Evolutionary conservation across 305 asterid species (phyloP).

Genomic region (Fraxinus baroniana): DNA sequence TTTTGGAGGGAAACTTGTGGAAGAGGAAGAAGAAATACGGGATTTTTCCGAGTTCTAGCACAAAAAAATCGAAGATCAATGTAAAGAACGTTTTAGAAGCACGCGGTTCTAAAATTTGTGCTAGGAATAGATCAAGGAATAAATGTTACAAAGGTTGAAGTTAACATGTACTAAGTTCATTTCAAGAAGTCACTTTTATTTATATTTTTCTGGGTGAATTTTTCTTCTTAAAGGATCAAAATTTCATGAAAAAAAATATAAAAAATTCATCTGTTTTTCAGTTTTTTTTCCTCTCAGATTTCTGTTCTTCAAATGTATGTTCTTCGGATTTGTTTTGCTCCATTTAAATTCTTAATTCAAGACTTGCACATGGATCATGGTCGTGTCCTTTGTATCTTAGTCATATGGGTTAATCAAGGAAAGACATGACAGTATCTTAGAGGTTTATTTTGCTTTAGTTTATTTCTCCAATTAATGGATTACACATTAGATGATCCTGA

Average conservation of each 20-base stretch:
- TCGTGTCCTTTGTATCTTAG: neutral
- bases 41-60: conserved; percentile 9
- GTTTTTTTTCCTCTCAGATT: neutral
- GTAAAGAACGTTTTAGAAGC: conserved; percentile 14
- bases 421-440: neutral
- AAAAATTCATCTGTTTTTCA: neutral
- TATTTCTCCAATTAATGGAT: neutral
- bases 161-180: neutral
- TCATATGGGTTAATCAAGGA: neutral
- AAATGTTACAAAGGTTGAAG: conserved; percentile 6
- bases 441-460: neutral
- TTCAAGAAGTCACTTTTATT: neutral
- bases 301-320: neutral
- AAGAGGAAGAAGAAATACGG: conserved; percentile 26
- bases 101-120: no score
- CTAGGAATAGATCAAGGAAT: conserved; percentile 21
- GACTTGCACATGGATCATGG: neutral
- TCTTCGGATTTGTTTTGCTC: neutral
- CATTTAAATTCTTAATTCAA: neutral
- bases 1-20: conserved; percentile 16
- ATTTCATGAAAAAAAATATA: neutral
- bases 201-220: neutral
- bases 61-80: neutral
- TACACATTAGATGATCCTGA: neutral
- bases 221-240: neutral